Percentiles rank a stretch among this genome's conserved stretches.
These are phyloP conservation scores for Fusarium chuoi DNA, from an alignment of 2,329 filamentous ascomycete species.

Conservation along the genomic window DNA sequence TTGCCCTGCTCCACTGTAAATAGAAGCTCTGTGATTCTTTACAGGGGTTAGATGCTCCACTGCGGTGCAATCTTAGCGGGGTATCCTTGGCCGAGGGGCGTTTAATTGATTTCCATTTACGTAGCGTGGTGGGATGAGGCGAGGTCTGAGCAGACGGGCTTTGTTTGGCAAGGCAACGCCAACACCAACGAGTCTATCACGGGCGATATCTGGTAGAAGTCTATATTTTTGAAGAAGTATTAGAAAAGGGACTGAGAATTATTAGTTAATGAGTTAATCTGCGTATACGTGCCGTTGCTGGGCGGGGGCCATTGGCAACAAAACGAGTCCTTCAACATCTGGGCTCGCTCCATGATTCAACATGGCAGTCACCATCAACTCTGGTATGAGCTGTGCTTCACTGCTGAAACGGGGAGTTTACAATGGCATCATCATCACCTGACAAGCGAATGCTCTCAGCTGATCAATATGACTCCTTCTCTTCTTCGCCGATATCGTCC, in stretches of 20 bases:
- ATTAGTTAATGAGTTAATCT: not conserved
- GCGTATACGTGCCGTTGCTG: not conserved
- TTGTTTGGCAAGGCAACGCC: not conserved
- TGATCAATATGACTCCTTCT: not conserved
- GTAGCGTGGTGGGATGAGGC: not conserved
- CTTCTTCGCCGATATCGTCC: not conserved
- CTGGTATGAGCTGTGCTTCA: not conserved
- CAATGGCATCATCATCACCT: constrained; percentile 2
- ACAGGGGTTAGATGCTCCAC: constrained; percentile 20
- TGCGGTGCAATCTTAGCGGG: constrained; percentile 27
- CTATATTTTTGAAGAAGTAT: not conserved
- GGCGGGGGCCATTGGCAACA: not conserved
- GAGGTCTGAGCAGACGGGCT: not conserved
- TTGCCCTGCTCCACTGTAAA: constrained; percentile 27
- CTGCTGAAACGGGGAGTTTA: not conserved
- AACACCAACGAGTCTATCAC: constrained; percentile 6
- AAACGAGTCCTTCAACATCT: not conserved
- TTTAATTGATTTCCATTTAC: constrained; percentile 29
- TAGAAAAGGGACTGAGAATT: not conserved
- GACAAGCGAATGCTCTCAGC: not conserved
- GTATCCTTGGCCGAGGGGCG: constrained; percentile 21
- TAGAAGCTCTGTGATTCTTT: constrained; percentile 23
- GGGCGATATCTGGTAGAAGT: not conserved
- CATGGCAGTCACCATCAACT: constrained; percentile 6
- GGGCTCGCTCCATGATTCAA: not conserved